Evolutionary conservation across 106 monocot genomes (phyloP).

Genomic region (Platanthera guangdongensis): DNA sequence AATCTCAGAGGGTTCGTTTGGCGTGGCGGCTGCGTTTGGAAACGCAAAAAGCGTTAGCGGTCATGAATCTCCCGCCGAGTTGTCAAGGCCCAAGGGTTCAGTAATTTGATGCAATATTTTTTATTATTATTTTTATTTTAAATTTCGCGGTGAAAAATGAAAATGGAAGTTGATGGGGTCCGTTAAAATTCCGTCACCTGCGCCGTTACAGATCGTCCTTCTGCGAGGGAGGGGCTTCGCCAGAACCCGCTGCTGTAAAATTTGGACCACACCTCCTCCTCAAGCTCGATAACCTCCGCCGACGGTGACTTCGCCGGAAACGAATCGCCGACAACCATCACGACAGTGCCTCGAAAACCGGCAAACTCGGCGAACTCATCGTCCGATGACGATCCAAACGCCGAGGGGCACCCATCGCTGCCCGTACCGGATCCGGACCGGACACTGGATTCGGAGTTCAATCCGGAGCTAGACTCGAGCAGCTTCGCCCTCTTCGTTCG

Average conservation of each 20-base stretch:
- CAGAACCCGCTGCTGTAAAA: slow-evolving; percentile 71
- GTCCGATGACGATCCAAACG: slow-evolving; percentile 27
- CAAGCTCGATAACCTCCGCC: slow-evolving; percentile 41
- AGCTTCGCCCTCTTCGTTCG: not conserved
- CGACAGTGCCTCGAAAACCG: not conserved
- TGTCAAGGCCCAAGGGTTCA: too few species aligned
- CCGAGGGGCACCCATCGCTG: slow-evolving; percentile 14
- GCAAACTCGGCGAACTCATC: slow-evolving; percentile 13
- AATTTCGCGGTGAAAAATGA: too few species aligned
- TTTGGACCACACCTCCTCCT: slow-evolving; percentile 54
- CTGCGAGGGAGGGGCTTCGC: slow-evolving; percentile 64
- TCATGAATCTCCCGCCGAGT: too few species aligned
- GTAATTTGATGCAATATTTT: too few species aligned
- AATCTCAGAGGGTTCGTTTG: too few species aligned
- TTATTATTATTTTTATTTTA: too few species aligned
- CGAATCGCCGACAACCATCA: not conserved
- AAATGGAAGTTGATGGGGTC: too few species aligned
- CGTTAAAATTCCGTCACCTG: too few species aligned
- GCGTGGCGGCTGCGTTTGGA: too few species aligned
- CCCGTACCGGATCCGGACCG: not conserved
- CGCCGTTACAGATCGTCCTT: slow-evolving; percentile 2
- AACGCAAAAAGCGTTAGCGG: too few species aligned
- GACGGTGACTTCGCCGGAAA: slow-evolving; percentile 18
- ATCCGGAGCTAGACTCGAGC: not conserved
- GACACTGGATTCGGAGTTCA: not conserved